Conservation (phyloP, 306 rosid species). For the Vigna hirtella region DNA sequence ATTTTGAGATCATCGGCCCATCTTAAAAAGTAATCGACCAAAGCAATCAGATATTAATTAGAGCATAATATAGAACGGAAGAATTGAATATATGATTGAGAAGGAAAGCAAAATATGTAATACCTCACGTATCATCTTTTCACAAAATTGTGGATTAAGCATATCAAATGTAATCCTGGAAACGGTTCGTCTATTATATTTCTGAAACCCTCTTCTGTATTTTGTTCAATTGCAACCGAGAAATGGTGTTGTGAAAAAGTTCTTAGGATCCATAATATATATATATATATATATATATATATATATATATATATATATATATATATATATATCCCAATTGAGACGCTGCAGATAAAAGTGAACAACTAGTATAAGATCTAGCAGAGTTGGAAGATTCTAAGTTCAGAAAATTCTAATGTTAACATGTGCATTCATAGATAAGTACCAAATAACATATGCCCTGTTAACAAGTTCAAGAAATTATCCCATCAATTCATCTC, state of each 20-base stretch:
- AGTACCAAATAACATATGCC: conserved; percentile 27
- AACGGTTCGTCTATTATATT: conserved; percentile 62
- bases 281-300: too few species aligned
- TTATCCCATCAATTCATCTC: conserved; percentile 29
- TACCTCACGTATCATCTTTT: conserved; percentile 83
- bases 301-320: too few species aligned
- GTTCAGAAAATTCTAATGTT: conserved; percentile 2
- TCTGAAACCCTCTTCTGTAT: conserved; percentile 72
- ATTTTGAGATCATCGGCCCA: conserved; percentile 70
- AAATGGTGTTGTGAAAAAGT: conserved; percentile 81
- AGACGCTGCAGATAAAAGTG: conserved; percentile 64
- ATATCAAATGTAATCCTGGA: conserved; percentile 76
- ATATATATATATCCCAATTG: conserved; percentile 29
- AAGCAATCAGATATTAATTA: conserved; percentile 64
- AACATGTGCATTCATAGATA: not conserved
- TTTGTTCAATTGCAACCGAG: conserved; percentile 70
- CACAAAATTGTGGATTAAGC: conserved; percentile 84
- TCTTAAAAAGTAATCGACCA: conserved; percentile 91
- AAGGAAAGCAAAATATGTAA: conserved; percentile 39
- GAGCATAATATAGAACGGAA: conserved; percentile 49
- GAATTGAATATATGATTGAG: conserved; percentile 32
- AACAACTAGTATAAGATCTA: conserved; percentile 24
- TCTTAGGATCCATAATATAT: conserved; percentile 44
- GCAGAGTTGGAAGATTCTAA: not conserved
- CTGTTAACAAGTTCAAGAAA: conserved; percentile 7